phyloP scores from a whole-genome alignment of 352 stramenopile genomes.

The Peronospora belbahrii region DNA sequence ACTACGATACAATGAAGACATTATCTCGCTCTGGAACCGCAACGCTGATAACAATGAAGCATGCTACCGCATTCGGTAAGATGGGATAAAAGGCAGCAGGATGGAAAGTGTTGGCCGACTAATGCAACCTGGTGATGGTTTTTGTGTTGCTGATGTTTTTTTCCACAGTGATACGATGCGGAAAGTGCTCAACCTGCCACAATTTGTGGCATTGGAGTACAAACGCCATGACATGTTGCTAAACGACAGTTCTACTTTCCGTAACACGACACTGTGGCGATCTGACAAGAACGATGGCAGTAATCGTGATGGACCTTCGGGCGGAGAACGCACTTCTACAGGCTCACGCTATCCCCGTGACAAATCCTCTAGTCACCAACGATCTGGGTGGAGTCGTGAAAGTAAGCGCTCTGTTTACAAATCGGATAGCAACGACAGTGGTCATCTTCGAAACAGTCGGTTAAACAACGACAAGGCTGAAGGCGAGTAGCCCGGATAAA shows the following conservation, averaged over 20 bases:
- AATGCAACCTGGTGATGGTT: background rate
- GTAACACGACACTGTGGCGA: constrained; percentile 75
- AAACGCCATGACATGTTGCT: constrained; percentile 86
- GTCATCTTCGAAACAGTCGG: constrained; percentile 28
- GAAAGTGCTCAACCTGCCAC: constrained; percentile 85
- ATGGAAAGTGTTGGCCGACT: background rate
- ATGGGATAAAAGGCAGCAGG: background rate
- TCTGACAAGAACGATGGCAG: constrained; percentile 41
- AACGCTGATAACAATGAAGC: constrained; percentile 90
- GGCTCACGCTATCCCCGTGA: constrained; percentile 48
- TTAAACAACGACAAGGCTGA: constrained; percentile 27
- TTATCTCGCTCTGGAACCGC: constrained; percentile 92
- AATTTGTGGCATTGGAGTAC: constrained; percentile 90
- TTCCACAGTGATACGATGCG: constrained; percentile 76
- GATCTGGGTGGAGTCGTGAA: constrained; percentile 51
- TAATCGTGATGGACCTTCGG: constrained; percentile 18
- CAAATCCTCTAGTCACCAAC: constrained; percentile 32
- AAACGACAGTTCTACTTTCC: constrained; percentile 73
- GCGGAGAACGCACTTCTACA: constrained; percentile 22
- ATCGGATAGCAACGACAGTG: constrained; percentile 32
- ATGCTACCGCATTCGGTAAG: constrained; percentile 73
- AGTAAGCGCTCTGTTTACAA: constrained; percentile 52
- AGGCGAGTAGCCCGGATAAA: constrained; percentile 7
- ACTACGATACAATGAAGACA: constrained; percentile 89
- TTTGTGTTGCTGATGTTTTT: background rate